Conservation (phyloP, 495 filamentous ascomycete species). For the Poronia punctata region DNA sequence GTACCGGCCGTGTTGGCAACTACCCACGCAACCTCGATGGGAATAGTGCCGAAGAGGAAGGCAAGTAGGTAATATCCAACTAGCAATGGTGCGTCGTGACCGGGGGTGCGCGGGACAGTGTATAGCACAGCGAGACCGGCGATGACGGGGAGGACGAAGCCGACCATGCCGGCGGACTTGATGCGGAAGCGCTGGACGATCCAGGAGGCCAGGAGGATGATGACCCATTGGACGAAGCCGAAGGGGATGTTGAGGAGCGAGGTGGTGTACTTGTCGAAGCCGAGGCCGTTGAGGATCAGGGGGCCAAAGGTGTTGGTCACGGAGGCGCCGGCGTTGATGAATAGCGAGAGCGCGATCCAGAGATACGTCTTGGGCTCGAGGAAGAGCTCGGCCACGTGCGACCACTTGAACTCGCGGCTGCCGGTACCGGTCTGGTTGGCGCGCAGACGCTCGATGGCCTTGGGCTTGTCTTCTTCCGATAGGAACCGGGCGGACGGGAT, state of each 20-base stretch:
- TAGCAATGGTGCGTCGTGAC: slow-evolving; percentile 38
- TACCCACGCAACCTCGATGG: slow-evolving; percentile 41
- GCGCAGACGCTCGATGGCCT: slow-evolving; percentile 38
- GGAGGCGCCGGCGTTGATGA: slow-evolving; percentile 51
- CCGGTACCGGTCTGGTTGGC: slow-evolving; percentile 53
- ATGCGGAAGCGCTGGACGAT: slow-evolving; percentile 42
- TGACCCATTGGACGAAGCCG: slow-evolving; percentile 49
- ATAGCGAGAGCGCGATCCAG: slow-evolving; percentile 44
- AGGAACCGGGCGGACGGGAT: slow-evolving; percentile 49
- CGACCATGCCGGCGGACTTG: slow-evolving; percentile 44
- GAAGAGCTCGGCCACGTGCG: slow-evolving; percentile 34
- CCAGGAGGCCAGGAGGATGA: slow-evolving; percentile 50
- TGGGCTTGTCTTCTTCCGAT: slow-evolving; percentile 38
- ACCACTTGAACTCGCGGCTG: slow-evolving; percentile 45
- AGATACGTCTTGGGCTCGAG: slow-evolving; percentile 43
- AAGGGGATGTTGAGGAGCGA: slow-evolving; percentile 61
- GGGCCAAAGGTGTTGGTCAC: slow-evolving; percentile 56
- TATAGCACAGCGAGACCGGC: slow-evolving; percentile 52
- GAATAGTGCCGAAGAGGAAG: slow-evolving; percentile 51
- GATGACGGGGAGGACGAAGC: slow-evolving; percentile 49
- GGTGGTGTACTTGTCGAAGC: slow-evolving; percentile 50
- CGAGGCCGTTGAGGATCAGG: slow-evolving; percentile 53
- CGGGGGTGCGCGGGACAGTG: slow-evolving; percentile 35
- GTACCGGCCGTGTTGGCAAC: slow-evolving; percentile 59
- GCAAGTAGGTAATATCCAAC: slow-evolving; percentile 56